Base-by-base conservation (phyloP, 345 rosid genomes). In the Eucalyptus erythrocorys region DNA sequence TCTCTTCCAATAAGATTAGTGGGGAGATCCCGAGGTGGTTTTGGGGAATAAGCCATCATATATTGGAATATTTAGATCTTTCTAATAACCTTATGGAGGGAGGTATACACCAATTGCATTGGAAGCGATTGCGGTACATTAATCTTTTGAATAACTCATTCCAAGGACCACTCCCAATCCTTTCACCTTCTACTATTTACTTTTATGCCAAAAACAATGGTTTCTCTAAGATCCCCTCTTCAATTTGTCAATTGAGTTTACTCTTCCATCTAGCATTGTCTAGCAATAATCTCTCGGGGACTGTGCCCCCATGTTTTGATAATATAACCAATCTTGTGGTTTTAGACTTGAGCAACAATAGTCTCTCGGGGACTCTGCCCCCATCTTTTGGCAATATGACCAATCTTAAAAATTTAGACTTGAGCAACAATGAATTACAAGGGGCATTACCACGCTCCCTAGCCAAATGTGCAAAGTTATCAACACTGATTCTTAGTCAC, bases 281-380 rank as follows among this genome's bases (percentile, higher is more conserved):
- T 55, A 55, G 5, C 61, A 55, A 55, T 55, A 24, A 55, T 55
- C 61, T 55, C 30, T 55, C n/a, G n/a, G n/a, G n/a, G n/a, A n/a
- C n/a, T n/a, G n/a, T n/a, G n/a, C n/a, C n/a, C n/a, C n/a, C n/a
- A n/a, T n/a, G n/a, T n/a, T n/a, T n/a, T n/a, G n/a, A n/a, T n/a
- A n/a, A n/a, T n/a, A n/a, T n/a, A n/a, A n/a, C n/a, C n/a, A 12
- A 48, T 48, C 49, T 48, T 48, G 14, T 0, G 48, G 0, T 11
- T 48, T 0, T 47, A 48, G 13, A 47, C 0, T 48, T 48, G 48
- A 0, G 14, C 1, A 4, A 12, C 48, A 48, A 48, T 48, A 47
- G 4, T 47, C 48, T 47, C 48, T 47, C 1, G 5, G 48, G 48
- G 13, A 47, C 13, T 11, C 1, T 47, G 13, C 48, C 48, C 48